Base-by-base conservation (phyloP, 2,329 filamentous ascomycete genomes). In the Emydomyces testavorans region DNA sequence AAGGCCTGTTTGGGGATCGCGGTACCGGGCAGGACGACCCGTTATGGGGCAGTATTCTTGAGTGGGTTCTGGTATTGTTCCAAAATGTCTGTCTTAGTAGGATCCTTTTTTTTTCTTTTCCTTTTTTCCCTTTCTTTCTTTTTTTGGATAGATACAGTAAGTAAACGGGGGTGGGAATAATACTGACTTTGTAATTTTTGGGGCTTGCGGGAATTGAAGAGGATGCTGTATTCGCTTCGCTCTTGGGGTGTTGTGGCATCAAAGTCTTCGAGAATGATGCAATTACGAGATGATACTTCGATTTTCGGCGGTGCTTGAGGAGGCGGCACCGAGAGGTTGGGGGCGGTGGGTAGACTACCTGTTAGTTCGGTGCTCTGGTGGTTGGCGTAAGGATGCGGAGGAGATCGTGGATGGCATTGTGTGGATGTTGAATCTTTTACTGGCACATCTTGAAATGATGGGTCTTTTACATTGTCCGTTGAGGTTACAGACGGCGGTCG, bases 1-100 rank as follows among this genome's bases (percentile, higher is more conserved):
- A 13, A 96, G 73, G 0, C 85, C 85, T 0, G 90, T 96, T 56
- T 78, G 76, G 0, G 88, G 86, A 63, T 98, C 92, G 20, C 81
- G 78, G 65, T 93, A 96, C 47, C 79, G 79, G 10, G 90, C 92
- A 3, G 82, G 78, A 46, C 82, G 77, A 58, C 82, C 83, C 1
- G 87, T 95, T 60, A 96, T 89, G 41, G 81, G 82, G 64, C 92
- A 98, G 26, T 82, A 71, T 37, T 74, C 69, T 52, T 63, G 65
- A 48, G 58, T 66, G 52, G 61, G 68, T 66, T 70, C 69, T 71
- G 39, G n/a, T n/a, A n/a, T n/a, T n/a, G 23, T 16, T n/a, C 6
- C 10, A 3, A 18, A 26, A 10, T 7, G 21, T 8, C 4, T 28
- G 11, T 15, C 29, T 32, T 46, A 38, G 43, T 31, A 44, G 29